Evolutionary conservation across 2,329 filamentous ascomycete species (phyloP).

Genomic region (Fusarium transvaalense): DNA sequence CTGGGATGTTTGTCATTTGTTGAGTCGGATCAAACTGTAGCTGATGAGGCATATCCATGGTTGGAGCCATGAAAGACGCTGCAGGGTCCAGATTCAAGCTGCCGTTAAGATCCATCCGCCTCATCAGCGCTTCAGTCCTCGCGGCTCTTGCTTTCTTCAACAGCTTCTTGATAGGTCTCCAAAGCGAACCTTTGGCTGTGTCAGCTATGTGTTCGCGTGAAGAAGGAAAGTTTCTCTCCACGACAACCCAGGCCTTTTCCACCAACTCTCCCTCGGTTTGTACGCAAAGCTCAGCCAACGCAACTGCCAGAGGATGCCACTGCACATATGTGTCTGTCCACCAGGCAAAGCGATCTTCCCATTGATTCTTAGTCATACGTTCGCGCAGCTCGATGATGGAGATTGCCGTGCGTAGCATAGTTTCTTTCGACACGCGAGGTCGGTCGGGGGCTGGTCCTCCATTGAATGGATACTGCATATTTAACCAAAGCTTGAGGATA

Average conservation of each 20-base stretch:
- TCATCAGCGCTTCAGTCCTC: conserved; percentile 51
- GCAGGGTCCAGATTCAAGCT: conserved; percentile 8
- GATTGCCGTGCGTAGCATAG: conserved; percentile 61
- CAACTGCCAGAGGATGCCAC: conserved; percentile 67
- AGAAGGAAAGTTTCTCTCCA: conserved; percentile 60
- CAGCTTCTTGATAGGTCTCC: conserved; percentile 67
- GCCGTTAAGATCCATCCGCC: conserved; percentile 40
- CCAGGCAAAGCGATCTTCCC: conserved; percentile 59
- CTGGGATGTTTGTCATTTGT: conserved; percentile 5
- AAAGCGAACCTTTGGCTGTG: conserved; percentile 62
- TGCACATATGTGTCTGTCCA: conserved; percentile 65
- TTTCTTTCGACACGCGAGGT: conserved; percentile 55
- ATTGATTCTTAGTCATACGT: conserved; percentile 50
- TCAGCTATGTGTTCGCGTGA: conserved; percentile 64
- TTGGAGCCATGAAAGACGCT: conserved; percentile 7
- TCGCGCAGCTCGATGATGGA: conserved; percentile 60
- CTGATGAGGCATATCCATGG: conserved; percentile 21
- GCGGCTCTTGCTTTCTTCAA: conserved; percentile 62
- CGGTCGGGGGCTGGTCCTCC: conserved; percentile 47
- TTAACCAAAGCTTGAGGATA: conserved; percentile 62
- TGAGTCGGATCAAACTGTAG: conserved; percentile 21
- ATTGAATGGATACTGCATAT: conserved; percentile 60
- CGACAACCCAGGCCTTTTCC: conserved; percentile 62
- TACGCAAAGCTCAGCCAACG: conserved; percentile 64
- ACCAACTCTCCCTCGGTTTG: conserved; percentile 61